Evolutionary conservation across 2,329 filamentous ascomycete species (phyloP), one percentile per base, ranked within the genome.

Genomic region (Penicillium frequentans): DNA sequence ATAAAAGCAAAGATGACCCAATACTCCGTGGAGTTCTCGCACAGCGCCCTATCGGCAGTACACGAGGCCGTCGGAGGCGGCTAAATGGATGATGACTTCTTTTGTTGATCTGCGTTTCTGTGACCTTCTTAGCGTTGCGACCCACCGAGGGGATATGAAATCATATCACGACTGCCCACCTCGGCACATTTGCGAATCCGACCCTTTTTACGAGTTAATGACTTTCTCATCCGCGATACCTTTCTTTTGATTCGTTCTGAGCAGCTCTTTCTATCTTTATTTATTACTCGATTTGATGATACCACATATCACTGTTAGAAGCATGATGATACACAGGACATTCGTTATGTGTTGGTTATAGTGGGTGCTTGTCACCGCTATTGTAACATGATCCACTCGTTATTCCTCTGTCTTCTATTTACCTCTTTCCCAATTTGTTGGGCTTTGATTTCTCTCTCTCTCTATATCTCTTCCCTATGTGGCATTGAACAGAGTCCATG

Each of bases 1-100:
- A 98, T 69, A 95, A 91, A 73, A 87, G 90, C 71, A 93, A 92
- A 73, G 92, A 97, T 65, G 93, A 98, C 68, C 86, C 90, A 0
- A 75, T 82, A 54, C 79, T 99, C 42, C 84, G 92, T 52, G 89
- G 93, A 49, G 93, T 98, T 1, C 84, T 98, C 37, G 84, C 91
- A 2, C 92, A 96, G 71, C 83, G 95, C 51, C 87, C 90, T 3
- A 90, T 96, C 73, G 93, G 93, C 31, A 90, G 90, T 6, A 90
- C 84, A 70, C 86, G 93, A 63, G 91, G 92, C 31, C 83, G 93
- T 60, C 83, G 93, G 70, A 84, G 91, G 70, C 83, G 91, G 61
- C 66, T 68, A 35, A 69, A 71, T 53, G 47, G 49, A 6, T 52
- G 42, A 51, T 46, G 24, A 11, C n/a, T 31, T 24, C 29, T 26